Percentiles rank a stretch among this genome's conserved stretches.
Evolutionary conservation across 768 basidiomycete genomes (phyloP).

Genomic region (Termitomyces titanicus): DNA sequence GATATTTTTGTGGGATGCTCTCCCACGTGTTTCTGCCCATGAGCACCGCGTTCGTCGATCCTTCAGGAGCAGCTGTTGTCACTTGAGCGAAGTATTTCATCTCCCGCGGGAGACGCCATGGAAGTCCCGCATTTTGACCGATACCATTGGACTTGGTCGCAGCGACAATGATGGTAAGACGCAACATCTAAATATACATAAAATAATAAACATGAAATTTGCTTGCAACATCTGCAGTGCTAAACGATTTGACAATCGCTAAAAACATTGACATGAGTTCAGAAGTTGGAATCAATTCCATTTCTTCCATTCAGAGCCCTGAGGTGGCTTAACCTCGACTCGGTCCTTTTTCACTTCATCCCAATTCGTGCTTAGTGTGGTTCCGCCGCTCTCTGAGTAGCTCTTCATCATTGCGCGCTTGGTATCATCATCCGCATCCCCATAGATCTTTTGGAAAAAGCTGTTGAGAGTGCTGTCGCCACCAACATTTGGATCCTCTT

Average conservation of each 20-base stretch:
- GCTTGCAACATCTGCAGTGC: neutral
- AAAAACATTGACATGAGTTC: conserved; percentile 1
- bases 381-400: conserved; percentile 92
- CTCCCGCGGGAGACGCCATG: conserved; percentile 88
- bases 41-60: conserved; percentile 67
- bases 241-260: neutral
- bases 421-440: conserved; percentile 89
- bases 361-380: conserved; percentile 96
- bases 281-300: conserved; percentile 45
- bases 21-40: conserved; percentile 99
- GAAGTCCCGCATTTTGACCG: conserved; percentile 69
- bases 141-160: conserved; percentile 88
- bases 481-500: conserved; percentile 86
- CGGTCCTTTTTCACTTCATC: conserved; percentile 70
- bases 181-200: conserved; percentile 39
- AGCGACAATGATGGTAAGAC: conserved; percentile 89
- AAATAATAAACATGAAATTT: neutral
- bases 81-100: conserved; percentile 90
- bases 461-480: conserved; percentile 84
- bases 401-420: conserved; percentile 97
- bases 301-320: conserved; percentile 81
- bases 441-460: conserved; percentile 91
- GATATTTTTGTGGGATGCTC: conserved; percentile 82
- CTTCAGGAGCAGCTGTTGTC: conserved; percentile 57
- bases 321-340: conserved; percentile 79